Evolutionary conservation across 1,139 yeast species (phyloP).

Genomic region (Suhomyces guaymorum): DNA sequence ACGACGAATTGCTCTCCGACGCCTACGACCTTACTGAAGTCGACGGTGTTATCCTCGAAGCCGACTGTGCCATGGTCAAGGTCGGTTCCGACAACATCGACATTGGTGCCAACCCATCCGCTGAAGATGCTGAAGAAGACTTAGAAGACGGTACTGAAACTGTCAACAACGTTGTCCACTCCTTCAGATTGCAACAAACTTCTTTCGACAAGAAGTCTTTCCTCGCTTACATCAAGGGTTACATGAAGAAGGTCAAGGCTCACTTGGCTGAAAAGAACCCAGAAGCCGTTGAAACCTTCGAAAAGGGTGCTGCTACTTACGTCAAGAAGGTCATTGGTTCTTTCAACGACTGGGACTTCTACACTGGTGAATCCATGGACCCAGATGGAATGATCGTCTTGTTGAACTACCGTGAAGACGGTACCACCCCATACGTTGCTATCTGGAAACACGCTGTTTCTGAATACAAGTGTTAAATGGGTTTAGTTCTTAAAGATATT

Average conservation of each 20-base stretch:
- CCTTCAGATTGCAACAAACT: constrained; percentile 96
- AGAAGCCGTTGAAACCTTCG: constrained; percentile 81
- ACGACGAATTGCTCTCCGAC: constrained; percentile 96
- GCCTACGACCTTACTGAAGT: constrained; percentile 89
- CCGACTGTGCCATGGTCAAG: constrained; percentile 89
- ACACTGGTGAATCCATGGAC: constrained; percentile 99
- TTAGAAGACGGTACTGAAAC: constrained; percentile 82
- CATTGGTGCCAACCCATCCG: constrained; percentile 99
- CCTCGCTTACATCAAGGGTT: constrained; percentile 93
- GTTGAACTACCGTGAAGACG: constrained; percentile 99
- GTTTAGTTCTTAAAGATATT: constrained; percentile 7
- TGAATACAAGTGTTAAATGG: constrained; percentile 57
- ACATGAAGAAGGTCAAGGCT: constrained; percentile 95
- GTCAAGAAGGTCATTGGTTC: constrained; percentile 93
- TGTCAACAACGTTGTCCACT: constrained; percentile 97
- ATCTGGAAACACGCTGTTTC: constrained; percentile 98
- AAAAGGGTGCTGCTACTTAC: constrained; percentile 94
- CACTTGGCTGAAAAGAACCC: constrained; percentile 86
- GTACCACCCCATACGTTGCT: constrained; percentile 94
- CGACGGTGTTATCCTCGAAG: constrained; percentile 92
- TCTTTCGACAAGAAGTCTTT: constrained; percentile 96
- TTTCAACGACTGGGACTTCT: constrained; percentile 99
- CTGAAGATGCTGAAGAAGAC: constrained; percentile 84
- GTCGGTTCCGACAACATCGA: constrained; percentile 90
- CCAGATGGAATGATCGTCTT: constrained; percentile 98